Conservation (phyloP, 306 rosid species). For the Albizia julibrissin region DNA sequence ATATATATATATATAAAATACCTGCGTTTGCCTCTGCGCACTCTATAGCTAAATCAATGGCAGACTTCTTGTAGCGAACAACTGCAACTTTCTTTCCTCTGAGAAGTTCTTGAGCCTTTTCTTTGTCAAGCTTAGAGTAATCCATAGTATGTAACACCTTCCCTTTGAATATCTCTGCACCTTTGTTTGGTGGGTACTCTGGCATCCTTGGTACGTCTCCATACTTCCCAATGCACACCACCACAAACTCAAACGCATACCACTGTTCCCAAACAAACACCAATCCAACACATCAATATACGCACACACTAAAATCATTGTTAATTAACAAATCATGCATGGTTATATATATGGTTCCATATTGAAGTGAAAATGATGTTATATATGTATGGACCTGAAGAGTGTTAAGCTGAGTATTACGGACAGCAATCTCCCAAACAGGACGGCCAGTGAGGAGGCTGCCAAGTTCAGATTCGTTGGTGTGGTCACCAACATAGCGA, state of each 20-base stretch:
- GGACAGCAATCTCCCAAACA: constrained; percentile 26
- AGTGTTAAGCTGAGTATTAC: constrained; percentile 1
- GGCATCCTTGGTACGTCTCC: constrained; percentile 60
- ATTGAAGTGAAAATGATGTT: neutral
- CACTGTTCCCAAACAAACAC: constrained; percentile 35
- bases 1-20: neutral
- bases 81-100: constrained; percentile 53
- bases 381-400: constrained; percentile 1
- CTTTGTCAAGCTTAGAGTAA: constrained; percentile 54
- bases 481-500: constrained; percentile 36
- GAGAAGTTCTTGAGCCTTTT: constrained; percentile 41
- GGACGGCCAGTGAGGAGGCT: constrained; percentile 27
- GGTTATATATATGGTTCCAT: neutral
- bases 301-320: neutral
- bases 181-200: constrained; percentile 38
- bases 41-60: constrained; percentile 59
- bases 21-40: constrained; percentile 57
- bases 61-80: constrained; percentile 61
- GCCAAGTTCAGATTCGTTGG: constrained; percentile 1
- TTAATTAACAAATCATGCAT: neutral
- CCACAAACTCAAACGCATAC: constrained; percentile 62
- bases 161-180: constrained; percentile 51
- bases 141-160: constrained; percentile 57
- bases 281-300: neutral
- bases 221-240: constrained; percentile 59